Conservation (phyloP, 140 eudicot genomes). For the Stevia rebaudiana region DNA sequence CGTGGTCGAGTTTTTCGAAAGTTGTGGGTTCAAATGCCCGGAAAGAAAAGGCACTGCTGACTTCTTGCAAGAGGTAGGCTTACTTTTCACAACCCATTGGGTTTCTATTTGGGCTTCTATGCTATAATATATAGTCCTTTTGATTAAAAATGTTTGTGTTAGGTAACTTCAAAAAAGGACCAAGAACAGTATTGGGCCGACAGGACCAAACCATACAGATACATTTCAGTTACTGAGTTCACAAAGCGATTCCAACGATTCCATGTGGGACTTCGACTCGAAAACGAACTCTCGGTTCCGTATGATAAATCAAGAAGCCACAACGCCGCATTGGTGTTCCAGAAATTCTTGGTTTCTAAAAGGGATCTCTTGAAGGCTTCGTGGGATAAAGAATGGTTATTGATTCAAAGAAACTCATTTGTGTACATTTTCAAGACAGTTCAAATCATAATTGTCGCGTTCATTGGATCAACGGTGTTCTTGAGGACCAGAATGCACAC, state of each 20-base stretch:
- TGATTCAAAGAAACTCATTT: conserved; percentile 72
- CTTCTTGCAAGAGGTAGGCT: conserved; percentile 85
- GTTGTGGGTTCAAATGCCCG: conserved; percentile 88
- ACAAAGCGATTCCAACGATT: conserved; percentile 64
- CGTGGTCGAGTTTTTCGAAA: conserved; percentile 76
- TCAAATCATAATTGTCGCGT: conserved; percentile 75
- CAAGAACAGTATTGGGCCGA: conserved; percentile 94
- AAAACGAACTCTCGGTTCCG: conserved; percentile 78
- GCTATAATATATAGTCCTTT: too few relatives aligned
- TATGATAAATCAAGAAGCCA: conserved; percentile 64
- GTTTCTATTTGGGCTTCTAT: not conserved
- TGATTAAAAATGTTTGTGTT: not conserved
- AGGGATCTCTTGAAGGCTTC: conserved; percentile 78
- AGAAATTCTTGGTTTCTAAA: conserved; percentile 58
- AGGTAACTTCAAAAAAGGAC: conserved; percentile 96
- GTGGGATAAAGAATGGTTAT: conserved; percentile 85
- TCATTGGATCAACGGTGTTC: conserved; percentile 77
- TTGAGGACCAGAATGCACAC: conserved; percentile 66
- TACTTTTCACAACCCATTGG: not conserved
- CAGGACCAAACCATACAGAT: conserved; percentile 51
- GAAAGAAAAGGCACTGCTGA: conserved; percentile 96
- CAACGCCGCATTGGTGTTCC: conserved; percentile 69
- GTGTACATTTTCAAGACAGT: conserved; percentile 76
- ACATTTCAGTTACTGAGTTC: conserved; percentile 70
- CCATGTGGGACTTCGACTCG: conserved; percentile 74